These are phyloP conservation scores for Eleusine coracana DNA, from an alignment of 176 grass and related monocot genomes.

Conservation along the genomic window DNA sequence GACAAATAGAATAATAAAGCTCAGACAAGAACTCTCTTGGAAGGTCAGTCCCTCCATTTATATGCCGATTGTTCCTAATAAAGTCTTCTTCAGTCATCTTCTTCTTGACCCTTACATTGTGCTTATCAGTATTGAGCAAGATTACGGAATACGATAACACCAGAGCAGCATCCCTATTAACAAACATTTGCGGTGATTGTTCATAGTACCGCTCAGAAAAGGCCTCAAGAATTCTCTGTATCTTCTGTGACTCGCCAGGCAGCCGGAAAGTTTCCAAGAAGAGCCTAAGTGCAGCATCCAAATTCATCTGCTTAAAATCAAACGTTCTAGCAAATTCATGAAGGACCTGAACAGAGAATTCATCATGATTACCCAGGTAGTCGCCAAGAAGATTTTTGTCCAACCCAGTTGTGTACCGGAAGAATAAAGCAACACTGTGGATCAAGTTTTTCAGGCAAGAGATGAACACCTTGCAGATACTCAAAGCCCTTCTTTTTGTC, in stretches of 20 bases:
- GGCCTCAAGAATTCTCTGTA: constrained; percentile 94
- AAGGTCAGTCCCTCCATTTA: constrained; percentile 90
- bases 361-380: constrained; percentile 92
- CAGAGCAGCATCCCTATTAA: constrained; percentile 85
- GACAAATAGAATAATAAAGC: constrained; percentile 88
- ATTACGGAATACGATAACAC: constrained; percentile 93
- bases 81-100: constrained; percentile 99
- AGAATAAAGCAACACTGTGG: constrained; percentile 84
- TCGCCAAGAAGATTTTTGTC: constrained; percentile 97
- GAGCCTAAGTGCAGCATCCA: constrained; percentile 88
- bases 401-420: constrained; percentile 82
- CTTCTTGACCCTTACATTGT: constrained; percentile 96
- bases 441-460: constrained; percentile 94
- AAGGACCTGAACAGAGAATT: constrained; percentile 83
- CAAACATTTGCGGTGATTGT: constrained; percentile 86
- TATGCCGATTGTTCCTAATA: constrained; percentile 89
- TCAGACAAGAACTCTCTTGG: constrained; percentile 86
- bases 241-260: constrained; percentile 97
- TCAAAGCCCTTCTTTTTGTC: constrained; percentile 95
- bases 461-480: constrained; percentile 84
- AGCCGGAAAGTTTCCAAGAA: constrained; percentile 97
- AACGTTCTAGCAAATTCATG: constrained; percentile 94
- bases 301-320: constrained; percentile 94
- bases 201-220: constrained; percentile 96
- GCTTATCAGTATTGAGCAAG: constrained; percentile 96